Base-by-base conservation (phyloP, 2,329 filamentous ascomycete species). In the Pyrenophora graminea region DNA sequence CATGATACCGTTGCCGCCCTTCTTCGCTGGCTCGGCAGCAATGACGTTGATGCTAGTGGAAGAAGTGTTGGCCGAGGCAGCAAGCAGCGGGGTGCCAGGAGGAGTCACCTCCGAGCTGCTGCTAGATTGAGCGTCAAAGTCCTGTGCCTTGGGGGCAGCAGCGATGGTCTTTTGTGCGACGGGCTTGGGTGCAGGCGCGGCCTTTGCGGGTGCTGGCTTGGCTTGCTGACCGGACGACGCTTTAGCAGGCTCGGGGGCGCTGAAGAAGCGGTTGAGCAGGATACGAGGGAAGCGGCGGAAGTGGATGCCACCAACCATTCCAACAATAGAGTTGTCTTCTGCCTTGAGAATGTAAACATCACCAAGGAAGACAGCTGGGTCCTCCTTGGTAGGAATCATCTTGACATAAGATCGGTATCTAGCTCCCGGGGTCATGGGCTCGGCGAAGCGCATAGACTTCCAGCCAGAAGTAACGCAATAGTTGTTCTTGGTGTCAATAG, bases 291-390 rank as follows among this genome's bases (percentile, higher is more conserved):
- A 59, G 6, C 54, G 48, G 10, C 48, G 55, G 56, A 69, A 69
- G 39, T 60, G 48, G 30, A 71, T 64, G 1, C 62, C 64, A 2
- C 58, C 65, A 1, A 74, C 61, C 41, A 70, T 52, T 1, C 69
- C 75, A 1, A 76, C 52, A 13, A 76, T 63, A 1, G 39, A 50
- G 5, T 60, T 59, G 6, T 69, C 44, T 13, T 39, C 39, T 8
- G 32, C 64, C 10, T 74, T 68, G 1, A 76, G 46, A 15, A 76
- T 63, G 45, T 74, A 76, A 3, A 77, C 67, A 48, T 78, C 76
- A 17, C 76, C 76, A 0, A 61, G 40, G 48, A 66, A 76, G 13
- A 71, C 50, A 7, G 61, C 64, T 3, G 61, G 40, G 13, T 75
- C 67, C 1, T 68, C 63, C 6, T 46, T 43, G 13, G 47, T 53